Base-by-base conservation (phyloP, 495 filamentous ascomycete species). In the Penicillium angulare region DNA sequence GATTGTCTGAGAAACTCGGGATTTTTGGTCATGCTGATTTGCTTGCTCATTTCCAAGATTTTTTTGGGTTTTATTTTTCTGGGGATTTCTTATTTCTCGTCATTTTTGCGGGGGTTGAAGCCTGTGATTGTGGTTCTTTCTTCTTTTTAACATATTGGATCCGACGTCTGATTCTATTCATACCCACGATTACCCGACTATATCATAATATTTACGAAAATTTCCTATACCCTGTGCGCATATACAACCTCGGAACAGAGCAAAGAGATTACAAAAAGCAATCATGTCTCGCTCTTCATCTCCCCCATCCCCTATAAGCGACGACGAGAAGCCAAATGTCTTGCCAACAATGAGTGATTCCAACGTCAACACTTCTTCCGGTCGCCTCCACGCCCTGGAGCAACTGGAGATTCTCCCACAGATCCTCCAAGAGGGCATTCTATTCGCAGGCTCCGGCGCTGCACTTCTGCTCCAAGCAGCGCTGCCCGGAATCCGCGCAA, bases 401-500 rank as follows among this genome's bases (percentile, higher is more conserved):
- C 55, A 65, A 20, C 59, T 71, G 27, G 61, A 72, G 35, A 64
- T 72, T 41, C 59, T 72, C 7, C 72, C 72, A 15, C 65, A 68
- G 18, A 75, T 75, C 23, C 64, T 75, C 0, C 63, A 64, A 47
- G 72, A 75, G 41, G 72, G 72, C 1, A 69, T 73, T 33, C 48
- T 72, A 23, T 69, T 75, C 48, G 63, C 71, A 0, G 72, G 68
- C 6, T 63, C 65, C 0, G 70, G 70, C 7, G 64, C 69, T 5
- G 62, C 70, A 7, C 56, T 75, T 7, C 64, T 75, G 2, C 59
- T 75, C 2, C 72, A 75, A 56, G 72, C 72, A 22, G 70, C 72
- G 2, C 47, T 65, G 10, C 72, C 67, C 13, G 68, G 58, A 7
- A 68, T 73, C 40, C 57, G 61, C 18, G 48, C 62, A 7, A 38